phyloP scores from a whole-genome alignment of 2,329 filamentous ascomycete genomes.

The Ophiostoma australiae region DNA sequence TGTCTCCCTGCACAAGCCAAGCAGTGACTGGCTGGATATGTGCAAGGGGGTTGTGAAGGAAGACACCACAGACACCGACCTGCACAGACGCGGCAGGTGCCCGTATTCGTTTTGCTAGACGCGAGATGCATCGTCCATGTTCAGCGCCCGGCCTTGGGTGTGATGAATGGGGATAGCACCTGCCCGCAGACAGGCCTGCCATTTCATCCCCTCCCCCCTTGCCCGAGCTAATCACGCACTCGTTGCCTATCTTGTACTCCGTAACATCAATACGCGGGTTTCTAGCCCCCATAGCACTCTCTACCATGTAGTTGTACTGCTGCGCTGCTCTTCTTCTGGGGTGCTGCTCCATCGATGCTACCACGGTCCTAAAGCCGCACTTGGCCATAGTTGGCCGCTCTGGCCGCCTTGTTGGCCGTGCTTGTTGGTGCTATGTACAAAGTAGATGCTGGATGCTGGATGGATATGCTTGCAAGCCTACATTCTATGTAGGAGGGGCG shows the following conservation, averaged over 20 bases:
- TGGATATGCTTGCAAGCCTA: not conserved
- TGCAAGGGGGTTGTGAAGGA: not conserved
- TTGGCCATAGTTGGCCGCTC: not conserved
- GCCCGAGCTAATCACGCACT: slow-evolving; percentile 9
- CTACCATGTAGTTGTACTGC: too few relatives aligned
- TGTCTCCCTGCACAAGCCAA: not conserved
- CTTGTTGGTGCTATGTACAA: not conserved
- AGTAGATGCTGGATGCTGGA: not conserved
- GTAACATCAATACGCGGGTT: slow-evolving; percentile 7
- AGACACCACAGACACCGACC: not conserved
- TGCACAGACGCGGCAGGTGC: not conserved
- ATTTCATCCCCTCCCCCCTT: not conserved
- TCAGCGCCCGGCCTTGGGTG: not conserved
- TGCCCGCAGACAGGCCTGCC: too few relatives aligned
- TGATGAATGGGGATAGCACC: not conserved
- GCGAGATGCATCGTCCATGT: not conserved
- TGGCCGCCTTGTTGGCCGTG: not conserved
- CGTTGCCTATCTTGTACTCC: slow-evolving; percentile 9
- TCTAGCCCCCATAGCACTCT: too few relatives aligned
- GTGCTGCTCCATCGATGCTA: not conserved
- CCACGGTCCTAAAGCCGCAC: not conserved
- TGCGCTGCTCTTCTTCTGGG: not conserved
- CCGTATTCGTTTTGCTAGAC: not conserved
- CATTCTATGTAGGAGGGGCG: not conserved
- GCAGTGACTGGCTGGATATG: not conserved